Evolutionary conservation across 2,329 filamentous ascomycete genomes (phyloP).

Genomic region (Sclerotinia trifoliorum): DNA sequence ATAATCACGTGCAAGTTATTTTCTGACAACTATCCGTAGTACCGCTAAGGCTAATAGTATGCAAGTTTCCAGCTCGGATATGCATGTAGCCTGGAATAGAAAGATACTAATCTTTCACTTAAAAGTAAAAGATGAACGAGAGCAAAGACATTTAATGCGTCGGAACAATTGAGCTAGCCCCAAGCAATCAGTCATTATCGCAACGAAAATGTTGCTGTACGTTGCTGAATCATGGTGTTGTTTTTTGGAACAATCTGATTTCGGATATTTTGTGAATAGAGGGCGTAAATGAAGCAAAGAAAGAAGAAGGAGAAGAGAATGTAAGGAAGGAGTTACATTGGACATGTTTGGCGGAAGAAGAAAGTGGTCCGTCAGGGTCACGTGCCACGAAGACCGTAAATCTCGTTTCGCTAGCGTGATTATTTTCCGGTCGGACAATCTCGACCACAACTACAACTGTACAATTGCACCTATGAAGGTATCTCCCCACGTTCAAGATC

Average conservation of each 20-base stretch:
- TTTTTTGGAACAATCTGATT: background rate
- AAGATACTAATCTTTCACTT: background rate
- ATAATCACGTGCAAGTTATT: background rate
- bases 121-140: background rate
- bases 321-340: background rate
- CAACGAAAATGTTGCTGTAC: slow-evolving; percentile 1
- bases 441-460: background rate
- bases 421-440: slow-evolving; percentile 16
- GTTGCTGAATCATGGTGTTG: background rate
- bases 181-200: background rate
- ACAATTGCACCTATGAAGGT: background rate
- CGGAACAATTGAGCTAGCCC: background rate
- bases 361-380: background rate
- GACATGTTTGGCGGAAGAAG: slow-evolving; percentile 3
- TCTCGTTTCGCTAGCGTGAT: slow-evolving; percentile 14
- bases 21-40: background rate
- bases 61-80: slow-evolving; percentile 18
- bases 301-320: slow-evolving; percentile 11
- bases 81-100: slow-evolving; percentile 10
- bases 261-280: background rate
- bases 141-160: background rate
- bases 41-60: slow-evolving; percentile 10
- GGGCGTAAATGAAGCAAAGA: background rate
- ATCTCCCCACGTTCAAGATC: background rate
- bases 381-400: background rate